Evolutionary conservation across 345 rosid species (phyloP).

Genomic region (Zanthoxylum bungeanum): DNA sequence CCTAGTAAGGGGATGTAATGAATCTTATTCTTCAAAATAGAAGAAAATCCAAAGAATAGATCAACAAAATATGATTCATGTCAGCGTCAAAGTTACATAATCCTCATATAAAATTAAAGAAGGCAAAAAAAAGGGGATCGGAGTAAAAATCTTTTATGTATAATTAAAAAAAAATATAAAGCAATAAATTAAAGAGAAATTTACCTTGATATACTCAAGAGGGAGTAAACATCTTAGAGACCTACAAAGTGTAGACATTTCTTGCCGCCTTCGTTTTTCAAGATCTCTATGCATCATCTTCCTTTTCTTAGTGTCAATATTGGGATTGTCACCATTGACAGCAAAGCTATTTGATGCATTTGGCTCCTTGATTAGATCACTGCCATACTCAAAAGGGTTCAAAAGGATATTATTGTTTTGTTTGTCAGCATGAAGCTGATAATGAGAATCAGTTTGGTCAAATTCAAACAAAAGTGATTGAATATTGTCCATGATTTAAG

Average conservation of each 20-base stretch:
- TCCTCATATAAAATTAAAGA: no score
- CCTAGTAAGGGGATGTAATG: no score
- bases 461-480: conserved; percentile 11
- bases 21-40: no score
- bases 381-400: no score
- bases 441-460: conserved; percentile 22
- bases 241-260: conserved; percentile 35
- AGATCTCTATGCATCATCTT: conserved; percentile 35
- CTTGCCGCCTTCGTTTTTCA: conserved; percentile 45
- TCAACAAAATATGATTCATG: no score
- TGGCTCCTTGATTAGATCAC: not conserved
- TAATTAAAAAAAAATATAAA: no score
- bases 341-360: not conserved
- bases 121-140: no score
- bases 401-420: not conserved
- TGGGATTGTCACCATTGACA: conserved; percentile 6
- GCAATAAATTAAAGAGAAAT: no score
- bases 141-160: no score
- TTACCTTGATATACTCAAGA: conserved; percentile 36
- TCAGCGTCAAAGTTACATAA: no score
- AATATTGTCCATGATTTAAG: conserved; percentile 21
- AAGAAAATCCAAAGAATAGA: no score
- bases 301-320: no score
- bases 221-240: conserved; percentile 38
- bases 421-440: conserved; percentile 1